Base-by-base conservation (phyloP, 805 yeast species). In the Teunomyces lycoperdinae region DNA sequence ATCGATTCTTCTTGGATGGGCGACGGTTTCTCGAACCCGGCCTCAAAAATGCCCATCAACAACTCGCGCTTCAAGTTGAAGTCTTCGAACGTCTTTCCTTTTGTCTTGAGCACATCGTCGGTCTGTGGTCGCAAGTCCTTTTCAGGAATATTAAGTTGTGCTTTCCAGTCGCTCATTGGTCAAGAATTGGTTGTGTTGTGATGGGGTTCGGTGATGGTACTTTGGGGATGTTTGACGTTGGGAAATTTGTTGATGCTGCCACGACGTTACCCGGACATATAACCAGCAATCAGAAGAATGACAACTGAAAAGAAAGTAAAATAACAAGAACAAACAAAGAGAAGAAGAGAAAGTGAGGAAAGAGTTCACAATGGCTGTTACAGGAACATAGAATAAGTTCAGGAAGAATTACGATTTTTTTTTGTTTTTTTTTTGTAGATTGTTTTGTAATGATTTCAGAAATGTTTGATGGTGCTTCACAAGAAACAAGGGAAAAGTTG, bases 1-100 rank as follows among this genome's bases (percentile, higher is more conserved):
- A 94, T 94, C 6, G 96, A 82, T 67, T 91, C 98, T 70, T 92
- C 97, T 70, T 94, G 99, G 64, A 94, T 90, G 14, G 99, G 99
- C 28, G 96, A 88, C 5, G 99, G 99, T 63, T 87, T 89, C 67
- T 94, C 99, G 63, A 94, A 94, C 43, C 99, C 99, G 1, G 98
- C 98, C 70, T 94, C 99, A 67, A 91, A 94, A 55, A 94, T 92
- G 31, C 99, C 99, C 99, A 94, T 94, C 64, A 94, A 74, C 50
- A 94, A 77, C 64, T 94, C 96, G 70, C 99, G 83, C 67, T 89
- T 90, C 58, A 94, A 80, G 61, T 83, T 84, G 70, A 91, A 89
- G 63, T 90, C 96, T 70, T 94, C 99, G 63, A 94, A 94, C 14
- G 88, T 76, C 58, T 84, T 85, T 48, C 97, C 98, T 61, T 89